Conservation (phyloP, 2,329 filamentous ascomycete genomes). For the Colletotrichum paranaense region DNA sequence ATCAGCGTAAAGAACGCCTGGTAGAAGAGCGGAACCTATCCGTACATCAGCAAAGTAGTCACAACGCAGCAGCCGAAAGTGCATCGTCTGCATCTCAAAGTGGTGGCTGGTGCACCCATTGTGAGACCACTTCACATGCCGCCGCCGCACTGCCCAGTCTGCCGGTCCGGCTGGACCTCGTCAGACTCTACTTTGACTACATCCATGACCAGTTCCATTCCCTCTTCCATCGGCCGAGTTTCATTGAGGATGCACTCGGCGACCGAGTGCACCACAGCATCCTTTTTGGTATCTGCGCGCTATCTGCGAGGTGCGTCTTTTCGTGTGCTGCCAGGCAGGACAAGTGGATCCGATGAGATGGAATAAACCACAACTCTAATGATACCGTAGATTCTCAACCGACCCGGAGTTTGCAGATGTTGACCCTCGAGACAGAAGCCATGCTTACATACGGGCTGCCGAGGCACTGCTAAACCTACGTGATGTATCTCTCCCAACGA, state of each 20-base stretch:
- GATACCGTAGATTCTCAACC: conserved; percentile 38
- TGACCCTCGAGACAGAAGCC: conserved; percentile 39
- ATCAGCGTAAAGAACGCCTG: conserved; percentile 19
- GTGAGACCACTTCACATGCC: conserved; percentile 19
- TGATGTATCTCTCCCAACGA: conserved; percentile 48
- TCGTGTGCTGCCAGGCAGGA: neutral
- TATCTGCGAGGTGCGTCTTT: conserved; percentile 39
- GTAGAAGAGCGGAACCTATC: neutral
- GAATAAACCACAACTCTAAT: neutral
- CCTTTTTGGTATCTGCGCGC: conserved; percentile 41
- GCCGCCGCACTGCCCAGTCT: conserved; percentile 33
- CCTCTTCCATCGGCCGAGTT: conserved; percentile 46
- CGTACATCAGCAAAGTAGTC: neutral
- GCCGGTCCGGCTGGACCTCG: conserved; percentile 39
- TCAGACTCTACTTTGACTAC: conserved; percentile 47
- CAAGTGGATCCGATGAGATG: neutral
- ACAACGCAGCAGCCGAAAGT: neutral
- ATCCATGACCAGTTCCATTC: conserved; percentile 50
- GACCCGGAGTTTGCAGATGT: conserved; percentile 36
- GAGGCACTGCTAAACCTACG: conserved; percentile 46
- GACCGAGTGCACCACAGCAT: conserved; percentile 39
- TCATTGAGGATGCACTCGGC: conserved; percentile 39
- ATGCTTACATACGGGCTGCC: conserved; percentile 37
- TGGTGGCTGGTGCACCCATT: conserved; percentile 23
- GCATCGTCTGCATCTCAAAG: conserved; percentile 15